A percentile compares a stretch with the other conserved stretches of the same genome.
These are phyloP conservation scores for Quercus tomentella DNA, from an alignment of 331 rosid species.

Conservation along the genomic window DNA sequence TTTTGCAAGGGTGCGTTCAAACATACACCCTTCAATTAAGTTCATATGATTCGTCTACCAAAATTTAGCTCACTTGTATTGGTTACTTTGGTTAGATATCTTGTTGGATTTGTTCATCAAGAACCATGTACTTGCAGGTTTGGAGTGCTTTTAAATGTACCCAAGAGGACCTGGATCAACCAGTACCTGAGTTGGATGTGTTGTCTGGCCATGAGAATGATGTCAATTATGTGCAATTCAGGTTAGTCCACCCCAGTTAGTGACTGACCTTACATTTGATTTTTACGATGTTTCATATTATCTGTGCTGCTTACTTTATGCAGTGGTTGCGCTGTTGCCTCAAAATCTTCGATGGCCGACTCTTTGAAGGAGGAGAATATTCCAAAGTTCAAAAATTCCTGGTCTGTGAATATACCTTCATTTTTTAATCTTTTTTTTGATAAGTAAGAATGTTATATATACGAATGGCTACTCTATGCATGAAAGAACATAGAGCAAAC, in stretches of 20 bases:
- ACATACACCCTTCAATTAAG: constrained; percentile 14
- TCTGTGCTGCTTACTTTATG: constrained; percentile 27
- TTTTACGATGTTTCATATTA: constrained; percentile 11
- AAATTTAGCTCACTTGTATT: constrained; percentile 22
- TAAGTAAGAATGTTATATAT: too few relatives aligned
- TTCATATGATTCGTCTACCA: constrained; percentile 16
- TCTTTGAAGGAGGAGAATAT: constrained; percentile 62
- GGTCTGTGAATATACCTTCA: constrained; percentile 37
- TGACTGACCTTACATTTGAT: neutral
- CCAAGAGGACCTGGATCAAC: constrained; percentile 52
- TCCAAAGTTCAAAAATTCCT: constrained; percentile 66
- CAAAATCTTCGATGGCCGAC: constrained; percentile 58
- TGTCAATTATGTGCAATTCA: constrained; percentile 88
- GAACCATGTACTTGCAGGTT: constrained; percentile 52
- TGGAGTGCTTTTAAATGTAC: constrained; percentile 72
- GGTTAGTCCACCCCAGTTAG: constrained; percentile 45
- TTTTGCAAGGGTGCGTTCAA: constrained; percentile 66
- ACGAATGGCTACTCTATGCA: too few relatives aligned
- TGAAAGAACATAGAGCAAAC: too few relatives aligned
- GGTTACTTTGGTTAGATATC: constrained; percentile 9
- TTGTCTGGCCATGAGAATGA: constrained; percentile 91
- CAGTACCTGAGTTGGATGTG: constrained; percentile 74
- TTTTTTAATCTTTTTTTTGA: neutral
- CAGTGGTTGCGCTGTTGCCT: constrained; percentile 86
- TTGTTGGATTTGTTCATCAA: constrained; percentile 24